A percentile compares a stretch with the other conserved stretches of the same genome.
Evolutionary conservation across 768 basidiomycete genomes (phyloP).

Genomic region (Leucosporidium yakuticum): DNA sequence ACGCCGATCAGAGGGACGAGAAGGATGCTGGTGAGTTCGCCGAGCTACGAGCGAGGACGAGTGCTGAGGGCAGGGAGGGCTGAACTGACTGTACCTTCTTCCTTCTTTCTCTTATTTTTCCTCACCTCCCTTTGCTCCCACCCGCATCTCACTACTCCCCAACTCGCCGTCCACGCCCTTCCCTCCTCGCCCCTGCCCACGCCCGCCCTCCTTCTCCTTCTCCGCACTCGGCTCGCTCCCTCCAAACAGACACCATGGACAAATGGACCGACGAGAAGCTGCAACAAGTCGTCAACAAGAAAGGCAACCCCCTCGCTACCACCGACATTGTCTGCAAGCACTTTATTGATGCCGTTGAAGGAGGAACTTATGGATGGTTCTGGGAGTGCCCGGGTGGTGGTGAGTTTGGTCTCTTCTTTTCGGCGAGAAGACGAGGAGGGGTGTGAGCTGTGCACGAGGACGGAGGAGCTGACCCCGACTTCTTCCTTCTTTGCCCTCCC

Average conservation of each 20-base stretch:
- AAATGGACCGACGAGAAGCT: slow-evolving; percentile 95
- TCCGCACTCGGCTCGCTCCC: background rate
- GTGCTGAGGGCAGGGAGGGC: no score
- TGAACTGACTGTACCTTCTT: slow-evolving; percentile 35
- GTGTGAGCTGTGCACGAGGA: no score
- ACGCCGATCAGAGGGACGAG: slow-evolving; percentile 71
- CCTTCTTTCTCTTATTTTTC: background rate
- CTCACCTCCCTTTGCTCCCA: background rate
- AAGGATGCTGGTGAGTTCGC: slow-evolving; percentile 57
- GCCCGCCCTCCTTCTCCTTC: background rate
- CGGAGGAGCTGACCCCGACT: background rate
- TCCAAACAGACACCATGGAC: slow-evolving; percentile 81
- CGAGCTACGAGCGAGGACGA: no score
- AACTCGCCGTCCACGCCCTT: no score
- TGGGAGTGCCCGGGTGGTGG: slow-evolving; percentile 68
- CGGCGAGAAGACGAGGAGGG: no score
- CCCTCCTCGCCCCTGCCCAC: no score
- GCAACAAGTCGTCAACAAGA: slow-evolving; percentile 78
- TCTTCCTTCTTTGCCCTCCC: background rate
- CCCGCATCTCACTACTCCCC: no score
- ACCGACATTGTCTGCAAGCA: slow-evolving; percentile 98
- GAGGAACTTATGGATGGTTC: slow-evolving; percentile 84
- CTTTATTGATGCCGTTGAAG: slow-evolving; percentile 94
- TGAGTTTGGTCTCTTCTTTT: background rate
- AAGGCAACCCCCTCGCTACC: slow-evolving; percentile 81